Evolutionary conservation across 2,329 filamentous ascomycete species (phyloP).

Genomic region (Talaromyces sp.): DNA sequence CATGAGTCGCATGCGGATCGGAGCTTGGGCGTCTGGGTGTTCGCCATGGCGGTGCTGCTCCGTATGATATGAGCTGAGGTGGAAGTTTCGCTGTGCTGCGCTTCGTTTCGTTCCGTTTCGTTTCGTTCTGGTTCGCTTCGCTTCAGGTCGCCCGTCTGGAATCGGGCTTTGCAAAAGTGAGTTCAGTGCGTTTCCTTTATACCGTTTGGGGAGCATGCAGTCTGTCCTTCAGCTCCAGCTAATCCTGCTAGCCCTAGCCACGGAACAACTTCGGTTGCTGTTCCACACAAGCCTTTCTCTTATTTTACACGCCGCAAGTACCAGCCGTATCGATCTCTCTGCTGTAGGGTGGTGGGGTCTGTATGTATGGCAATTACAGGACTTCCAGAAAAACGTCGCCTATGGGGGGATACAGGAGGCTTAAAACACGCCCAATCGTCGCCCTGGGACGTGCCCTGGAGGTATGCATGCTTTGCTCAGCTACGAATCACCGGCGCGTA

Average conservation of each 20-base stretch:
- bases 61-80: no score
- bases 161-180: not conserved
- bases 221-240: not conserved
- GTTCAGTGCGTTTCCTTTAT: not conserved
- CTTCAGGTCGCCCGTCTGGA: not conserved
- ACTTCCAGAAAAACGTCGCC: not conserved
- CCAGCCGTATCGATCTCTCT: not conserved
- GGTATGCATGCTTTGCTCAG: not conserved
- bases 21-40: constrained; percentile 11
- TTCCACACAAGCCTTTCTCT: not conserved
- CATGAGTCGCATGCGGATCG: constrained; percentile 12
- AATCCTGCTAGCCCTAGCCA: not conserved
- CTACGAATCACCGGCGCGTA: not conserved
- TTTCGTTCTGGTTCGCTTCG: no score
- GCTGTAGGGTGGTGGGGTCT: not conserved
- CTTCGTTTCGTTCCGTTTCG: no score
- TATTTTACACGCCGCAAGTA: not conserved
- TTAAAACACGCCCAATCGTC: not conserved
- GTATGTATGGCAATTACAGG: not conserved
- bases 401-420: not conserved
- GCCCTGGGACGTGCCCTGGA: not conserved
- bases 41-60: not conserved
- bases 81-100: no score
- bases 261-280: not conserved
- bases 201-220: not conserved